phyloP scores from a whole-genome alignment of 805 yeast species.

The Schizosaccharomyces octosporus region DNA sequence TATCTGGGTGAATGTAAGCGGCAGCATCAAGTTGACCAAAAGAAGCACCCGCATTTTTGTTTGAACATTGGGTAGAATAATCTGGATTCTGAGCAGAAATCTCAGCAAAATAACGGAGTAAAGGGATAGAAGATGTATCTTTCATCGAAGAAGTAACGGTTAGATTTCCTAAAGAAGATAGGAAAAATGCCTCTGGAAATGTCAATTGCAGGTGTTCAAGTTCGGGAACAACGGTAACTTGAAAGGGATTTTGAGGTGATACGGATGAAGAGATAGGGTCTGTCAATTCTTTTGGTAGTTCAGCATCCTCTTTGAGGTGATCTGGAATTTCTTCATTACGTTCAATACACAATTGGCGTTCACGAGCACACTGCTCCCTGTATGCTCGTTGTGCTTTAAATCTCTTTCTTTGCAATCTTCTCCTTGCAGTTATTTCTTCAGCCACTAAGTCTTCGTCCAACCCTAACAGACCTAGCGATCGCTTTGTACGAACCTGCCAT shows the following conservation, averaged over 20 bases:
- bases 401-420: constrained; percentile 46
- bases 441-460: constrained; percentile 16
- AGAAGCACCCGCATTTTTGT: neutral
- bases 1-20: constrained; percentile 10
- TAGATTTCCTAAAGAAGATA: constrained; percentile 30
- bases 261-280: neutral
- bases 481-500: constrained; percentile 46
- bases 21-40: too few relatives aligned
- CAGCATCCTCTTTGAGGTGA: constrained; percentile 12
- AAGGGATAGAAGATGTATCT: neutral
- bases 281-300: constrained; percentile 4
- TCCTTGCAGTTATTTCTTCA: constrained; percentile 52
- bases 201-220: constrained; percentile 35
- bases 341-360: constrained; percentile 17
- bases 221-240: constrained; percentile 4
- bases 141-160: constrained; percentile 11
- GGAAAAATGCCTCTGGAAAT: constrained; percentile 52
- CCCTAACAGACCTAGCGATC: constrained; percentile 23
- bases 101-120: neutral
- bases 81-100: constrained; percentile 8
- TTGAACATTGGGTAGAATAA: neutral
- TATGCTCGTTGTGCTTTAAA: constrained; percentile 47
- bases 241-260: neutral
- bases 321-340: constrained; percentile 12
- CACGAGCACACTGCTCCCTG: constrained; percentile 27